These are phyloP conservation scores for Amylocarpus encephaloides DNA, from an alignment of 2,329 filamentous ascomycete genomes.

Conservation along the genomic window DNA sequence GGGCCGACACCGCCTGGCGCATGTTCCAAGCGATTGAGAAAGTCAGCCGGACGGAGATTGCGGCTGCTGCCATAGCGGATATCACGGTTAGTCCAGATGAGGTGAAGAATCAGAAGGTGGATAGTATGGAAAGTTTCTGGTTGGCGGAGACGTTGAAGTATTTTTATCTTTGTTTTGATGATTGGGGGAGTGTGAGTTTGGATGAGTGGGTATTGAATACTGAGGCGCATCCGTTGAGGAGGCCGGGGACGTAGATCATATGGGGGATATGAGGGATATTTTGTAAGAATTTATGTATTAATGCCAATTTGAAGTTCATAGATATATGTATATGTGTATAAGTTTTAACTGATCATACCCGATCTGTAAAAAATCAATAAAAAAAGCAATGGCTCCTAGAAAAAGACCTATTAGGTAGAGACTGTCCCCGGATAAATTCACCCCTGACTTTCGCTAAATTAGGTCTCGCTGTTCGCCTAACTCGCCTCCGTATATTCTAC, in stretches of 20 bases:
- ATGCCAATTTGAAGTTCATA: too few relatives aligned
- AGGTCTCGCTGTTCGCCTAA: too few relatives aligned
- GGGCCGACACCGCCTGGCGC: slow-evolving; percentile 41
- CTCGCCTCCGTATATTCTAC: too few relatives aligned
- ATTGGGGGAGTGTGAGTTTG: slow-evolving; percentile 48
- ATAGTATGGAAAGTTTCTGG: slow-evolving; percentile 56
- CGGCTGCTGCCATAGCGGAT: slow-evolving; percentile 38
- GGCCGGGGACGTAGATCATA: slow-evolving; percentile 31
- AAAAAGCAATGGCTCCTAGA: too few relatives aligned
- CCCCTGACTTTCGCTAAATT: too few relatives aligned
- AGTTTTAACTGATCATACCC: too few relatives aligned
- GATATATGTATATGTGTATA: too few relatives aligned
- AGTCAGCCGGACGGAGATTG: slow-evolving; percentile 37
- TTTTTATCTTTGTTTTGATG: slow-evolving; percentile 45
- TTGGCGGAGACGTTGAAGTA: slow-evolving; percentile 64
- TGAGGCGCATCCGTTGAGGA: slow-evolving; percentile 28
- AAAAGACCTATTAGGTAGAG: too few relatives aligned
- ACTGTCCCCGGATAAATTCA: too few relatives aligned
- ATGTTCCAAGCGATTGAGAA: slow-evolving; percentile 43
- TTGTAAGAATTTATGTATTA: too few relatives aligned
- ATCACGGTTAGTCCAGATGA: slow-evolving; percentile 40
- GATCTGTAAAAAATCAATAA: too few relatives aligned
- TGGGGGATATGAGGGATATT: too few relatives aligned
- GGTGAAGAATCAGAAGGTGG: slow-evolving; percentile 31
- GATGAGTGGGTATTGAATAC: slow-evolving; percentile 51